phyloP scores from a whole-genome alignment of 148 eudicot genomes.

The Persicaria tinctoria region DNA sequence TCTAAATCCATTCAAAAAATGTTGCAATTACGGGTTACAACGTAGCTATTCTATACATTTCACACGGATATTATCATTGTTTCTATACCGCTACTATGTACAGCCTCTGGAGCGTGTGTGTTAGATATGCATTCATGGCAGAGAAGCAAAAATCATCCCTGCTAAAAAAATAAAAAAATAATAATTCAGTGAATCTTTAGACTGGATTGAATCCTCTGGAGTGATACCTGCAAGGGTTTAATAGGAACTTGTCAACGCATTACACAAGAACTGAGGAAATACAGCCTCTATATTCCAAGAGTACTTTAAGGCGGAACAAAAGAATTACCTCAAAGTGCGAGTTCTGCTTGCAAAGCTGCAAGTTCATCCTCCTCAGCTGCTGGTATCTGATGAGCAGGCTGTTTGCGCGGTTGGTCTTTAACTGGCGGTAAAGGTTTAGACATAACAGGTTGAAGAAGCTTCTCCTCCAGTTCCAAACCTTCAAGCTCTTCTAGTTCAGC shows the following conservation, averaged over 20 bases:
- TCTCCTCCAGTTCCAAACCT: slow-evolving; percentile 28
- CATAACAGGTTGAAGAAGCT: slow-evolving; percentile 29
- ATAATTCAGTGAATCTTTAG: background rate
- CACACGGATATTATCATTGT: background rate
- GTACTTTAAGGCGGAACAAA: background rate
- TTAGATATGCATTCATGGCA: background rate
- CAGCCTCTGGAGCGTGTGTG: background rate
- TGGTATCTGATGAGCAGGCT: slow-evolving; percentile 13
- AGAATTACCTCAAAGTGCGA: slow-evolving; percentile 25
- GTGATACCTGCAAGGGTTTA: background rate
- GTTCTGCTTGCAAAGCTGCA: slow-evolving; percentile 29
- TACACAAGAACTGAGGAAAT: background rate
- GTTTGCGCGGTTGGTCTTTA: slow-evolving; percentile 15
- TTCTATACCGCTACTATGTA: background rate
- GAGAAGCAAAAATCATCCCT: background rate
- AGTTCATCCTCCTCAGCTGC: slow-evolving; percentile 30
- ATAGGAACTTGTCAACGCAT: background rate
- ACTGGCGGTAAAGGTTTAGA: slow-evolving; percentile 18
- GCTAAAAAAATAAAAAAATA: no score
- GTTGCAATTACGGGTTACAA: background rate
- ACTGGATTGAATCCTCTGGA: background rate
- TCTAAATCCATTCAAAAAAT: background rate
- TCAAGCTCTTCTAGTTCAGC: slow-evolving; percentile 36
- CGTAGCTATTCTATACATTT: background rate
- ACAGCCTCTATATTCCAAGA: background rate